These are phyloP conservation scores for Erysimum cheiranthoides DNA, from an alignment of 345 rosid genomes.

Conservation along the genomic window DNA sequence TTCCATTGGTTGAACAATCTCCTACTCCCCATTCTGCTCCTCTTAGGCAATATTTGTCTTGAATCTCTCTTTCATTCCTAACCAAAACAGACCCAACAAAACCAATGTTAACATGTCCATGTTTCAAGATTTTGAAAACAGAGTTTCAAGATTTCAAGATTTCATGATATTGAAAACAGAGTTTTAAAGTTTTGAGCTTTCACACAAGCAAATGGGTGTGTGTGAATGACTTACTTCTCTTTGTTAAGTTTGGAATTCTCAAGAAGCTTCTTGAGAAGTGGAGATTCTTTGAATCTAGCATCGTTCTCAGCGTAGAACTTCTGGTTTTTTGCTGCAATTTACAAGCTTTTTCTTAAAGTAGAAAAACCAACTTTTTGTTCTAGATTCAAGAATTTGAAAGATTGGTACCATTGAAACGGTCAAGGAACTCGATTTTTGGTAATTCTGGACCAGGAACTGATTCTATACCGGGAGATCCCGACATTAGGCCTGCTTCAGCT, in stretches of 20 bases:
- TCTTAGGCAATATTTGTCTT: slow-evolving; percentile 85
- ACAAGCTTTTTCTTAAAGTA: neutral
- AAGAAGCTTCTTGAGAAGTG: slow-evolving; percentile 79
- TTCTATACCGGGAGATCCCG: slow-evolving; percentile 85
- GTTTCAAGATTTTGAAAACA: neutral
- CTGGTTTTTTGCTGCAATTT: slow-evolving; percentile 81
- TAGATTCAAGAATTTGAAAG: slow-evolving; percentile 2
- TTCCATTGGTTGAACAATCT: slow-evolving; percentile 85
- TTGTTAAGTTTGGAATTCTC: slow-evolving; percentile 77
- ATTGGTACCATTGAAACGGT: slow-evolving; percentile 68
- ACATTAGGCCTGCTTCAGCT: slow-evolving; percentile 83
- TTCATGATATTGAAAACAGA: neutral
- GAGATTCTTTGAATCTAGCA: slow-evolving; percentile 81
- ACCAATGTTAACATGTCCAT: neutral
- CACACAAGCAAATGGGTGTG: neutral
- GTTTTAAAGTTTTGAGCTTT: slow-evolving; percentile 15
- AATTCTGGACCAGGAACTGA: slow-evolving; percentile 89
- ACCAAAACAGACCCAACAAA: slow-evolving; percentile 3
- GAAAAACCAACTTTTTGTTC: neutral
- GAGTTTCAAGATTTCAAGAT: slow-evolving; percentile 23
- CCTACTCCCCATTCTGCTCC: slow-evolving; percentile 99
- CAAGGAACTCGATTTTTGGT: slow-evolving; percentile 81
- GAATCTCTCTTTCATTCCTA: slow-evolving; percentile 68
- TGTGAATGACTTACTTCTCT: slow-evolving; percentile 61
- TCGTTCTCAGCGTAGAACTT: slow-evolving; percentile 86